Evolutionary conservation across 2,329 filamentous ascomycete species (phyloP).

Genomic region (Aspergillus hortae): DNA sequence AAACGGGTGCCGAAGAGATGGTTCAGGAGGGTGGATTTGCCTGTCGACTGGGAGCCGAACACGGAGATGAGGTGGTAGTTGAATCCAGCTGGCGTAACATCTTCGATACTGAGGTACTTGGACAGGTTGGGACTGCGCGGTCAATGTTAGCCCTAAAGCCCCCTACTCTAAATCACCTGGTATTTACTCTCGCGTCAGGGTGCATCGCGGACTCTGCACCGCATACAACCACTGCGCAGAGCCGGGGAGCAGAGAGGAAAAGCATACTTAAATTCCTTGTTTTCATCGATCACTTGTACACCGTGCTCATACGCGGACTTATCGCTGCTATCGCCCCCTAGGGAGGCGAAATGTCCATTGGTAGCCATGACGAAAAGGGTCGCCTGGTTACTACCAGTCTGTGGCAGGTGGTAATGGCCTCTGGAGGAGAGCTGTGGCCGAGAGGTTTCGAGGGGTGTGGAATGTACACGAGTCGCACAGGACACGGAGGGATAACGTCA

Average conservation of each 20-base stretch:
- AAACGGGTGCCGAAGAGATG: slow-evolving; percentile 93
- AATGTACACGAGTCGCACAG: background rate
- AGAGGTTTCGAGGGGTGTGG: background rate
- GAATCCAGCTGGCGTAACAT: slow-evolving; percentile 85
- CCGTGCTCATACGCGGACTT: slow-evolving; percentile 71
- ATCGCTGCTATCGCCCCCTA: slow-evolving; percentile 36
- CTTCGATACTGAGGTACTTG: slow-evolving; percentile 74
- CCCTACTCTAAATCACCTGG: background rate
- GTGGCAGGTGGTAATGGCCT: background rate
- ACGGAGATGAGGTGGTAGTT: slow-evolving; percentile 99
- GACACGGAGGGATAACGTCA: slow-evolving; percentile 13
- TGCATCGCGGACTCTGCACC: background rate
- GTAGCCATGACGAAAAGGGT: slow-evolving; percentile 32
- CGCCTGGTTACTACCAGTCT: slow-evolving; percentile 6
- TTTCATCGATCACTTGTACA: slow-evolving; percentile 93
- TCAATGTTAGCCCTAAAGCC: slow-evolving; percentile 2
- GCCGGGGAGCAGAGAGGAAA: slow-evolving; percentile 1
- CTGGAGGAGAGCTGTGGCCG: background rate
- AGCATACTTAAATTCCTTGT: slow-evolving; percentile 92
- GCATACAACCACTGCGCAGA: background rate
- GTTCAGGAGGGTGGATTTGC: slow-evolving; percentile 96
- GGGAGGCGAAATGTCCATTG: slow-evolving; percentile 46
- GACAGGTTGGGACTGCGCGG: slow-evolving; percentile 65
- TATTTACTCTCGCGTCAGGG: background rate
- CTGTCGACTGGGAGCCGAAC: slow-evolving; percentile 97